Evolutionary conservation across 2,329 filamentous ascomycete species (phyloP).

Genomic region (Cladophialophora psammophila): DNA sequence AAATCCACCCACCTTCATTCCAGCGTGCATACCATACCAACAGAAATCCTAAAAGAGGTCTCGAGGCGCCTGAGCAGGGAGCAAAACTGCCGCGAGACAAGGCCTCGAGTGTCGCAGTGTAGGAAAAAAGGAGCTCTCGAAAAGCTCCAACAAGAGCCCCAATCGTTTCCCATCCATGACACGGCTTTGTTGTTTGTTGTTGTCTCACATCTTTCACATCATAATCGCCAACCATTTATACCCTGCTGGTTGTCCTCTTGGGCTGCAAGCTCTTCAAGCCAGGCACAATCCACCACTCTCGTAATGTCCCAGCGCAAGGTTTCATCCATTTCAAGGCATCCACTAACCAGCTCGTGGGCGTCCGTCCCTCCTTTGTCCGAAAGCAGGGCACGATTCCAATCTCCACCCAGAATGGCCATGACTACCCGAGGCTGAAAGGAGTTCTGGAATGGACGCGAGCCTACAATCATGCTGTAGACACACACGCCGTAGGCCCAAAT

Average conservation of each 20-base stretch:
- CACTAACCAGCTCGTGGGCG: slow-evolving; percentile 63
- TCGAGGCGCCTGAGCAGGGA: too few species aligned
- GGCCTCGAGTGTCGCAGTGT: background rate
- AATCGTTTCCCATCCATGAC: background rate
- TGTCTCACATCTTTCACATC: slow-evolving; percentile 1
- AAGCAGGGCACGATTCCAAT: slow-evolving; percentile 58
- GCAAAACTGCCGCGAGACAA: background rate
- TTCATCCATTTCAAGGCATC: slow-evolving; percentile 66
- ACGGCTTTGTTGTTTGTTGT: background rate
- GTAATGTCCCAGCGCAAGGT: slow-evolving; percentile 64
- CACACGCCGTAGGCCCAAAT: slow-evolving; percentile 73
- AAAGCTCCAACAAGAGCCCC: background rate
- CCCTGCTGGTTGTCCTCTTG: slow-evolving; percentile 29
- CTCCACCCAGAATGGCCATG: slow-evolving; percentile 65
- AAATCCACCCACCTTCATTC: background rate
- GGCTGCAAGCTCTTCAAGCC: slow-evolving; percentile 55
- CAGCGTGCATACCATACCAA: background rate
- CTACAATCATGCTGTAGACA: slow-evolving; percentile 66
- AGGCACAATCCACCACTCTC: slow-evolving; percentile 62
- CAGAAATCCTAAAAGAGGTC: background rate
- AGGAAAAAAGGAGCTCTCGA: background rate
- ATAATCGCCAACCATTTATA: slow-evolving; percentile 31
- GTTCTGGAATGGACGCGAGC: slow-evolving; percentile 68
- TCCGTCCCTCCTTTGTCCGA: slow-evolving; percentile 45
- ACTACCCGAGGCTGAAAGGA: slow-evolving; percentile 65